These are phyloP conservation scores for Acacia acuminata DNA, from an alignment of 306 rosid genomes.

Conservation along the genomic window DNA sequence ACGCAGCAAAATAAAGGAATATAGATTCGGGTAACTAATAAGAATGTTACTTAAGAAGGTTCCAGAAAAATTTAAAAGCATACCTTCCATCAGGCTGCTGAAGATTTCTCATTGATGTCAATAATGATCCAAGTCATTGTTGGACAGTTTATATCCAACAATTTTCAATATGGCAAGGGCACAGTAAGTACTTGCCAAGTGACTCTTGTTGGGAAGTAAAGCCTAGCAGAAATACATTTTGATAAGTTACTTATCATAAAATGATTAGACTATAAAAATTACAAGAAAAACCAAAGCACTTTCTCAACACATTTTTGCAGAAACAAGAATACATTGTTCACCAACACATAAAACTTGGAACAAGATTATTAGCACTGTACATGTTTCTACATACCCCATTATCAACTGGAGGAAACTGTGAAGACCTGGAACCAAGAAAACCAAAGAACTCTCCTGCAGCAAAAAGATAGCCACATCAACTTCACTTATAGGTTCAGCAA, in stretches of 20 bases:
- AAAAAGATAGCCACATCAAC: slow-evolving; percentile 16
- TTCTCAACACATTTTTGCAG: neutral
- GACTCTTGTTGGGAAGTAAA: slow-evolving; percentile 59
- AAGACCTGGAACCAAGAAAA: slow-evolving; percentile 74
- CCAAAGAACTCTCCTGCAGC: slow-evolving; percentile 82
- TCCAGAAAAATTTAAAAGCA: slow-evolving; percentile 28
- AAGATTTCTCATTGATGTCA: slow-evolving; percentile 80
- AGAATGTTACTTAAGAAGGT: neutral
- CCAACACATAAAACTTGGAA: neutral
- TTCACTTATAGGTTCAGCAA: slow-evolving; percentile 14
- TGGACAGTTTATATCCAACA: slow-evolving; percentile 67
- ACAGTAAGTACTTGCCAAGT: slow-evolving; percentile 91
- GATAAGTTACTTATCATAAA: neutral
- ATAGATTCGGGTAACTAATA: neutral
- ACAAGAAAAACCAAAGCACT: neutral
- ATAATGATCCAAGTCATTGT: slow-evolving; percentile 49
- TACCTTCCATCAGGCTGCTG: slow-evolving; percentile 99
- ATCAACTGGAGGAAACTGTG: slow-evolving; percentile 65
- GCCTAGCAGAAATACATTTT: slow-evolving; percentile 43
- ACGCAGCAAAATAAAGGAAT: slow-evolving; percentile 2
- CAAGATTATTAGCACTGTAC: slow-evolving; percentile 1
- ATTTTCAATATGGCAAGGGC: slow-evolving; percentile 81
- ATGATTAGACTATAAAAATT: neutral
- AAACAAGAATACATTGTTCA: slow-evolving; percentile 6
- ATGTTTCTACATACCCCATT: slow-evolving; percentile 58